phyloP scores from a whole-genome alignment of 2,329 filamentous ascomycete species.

The Talaromyces atroroseus region DNA sequence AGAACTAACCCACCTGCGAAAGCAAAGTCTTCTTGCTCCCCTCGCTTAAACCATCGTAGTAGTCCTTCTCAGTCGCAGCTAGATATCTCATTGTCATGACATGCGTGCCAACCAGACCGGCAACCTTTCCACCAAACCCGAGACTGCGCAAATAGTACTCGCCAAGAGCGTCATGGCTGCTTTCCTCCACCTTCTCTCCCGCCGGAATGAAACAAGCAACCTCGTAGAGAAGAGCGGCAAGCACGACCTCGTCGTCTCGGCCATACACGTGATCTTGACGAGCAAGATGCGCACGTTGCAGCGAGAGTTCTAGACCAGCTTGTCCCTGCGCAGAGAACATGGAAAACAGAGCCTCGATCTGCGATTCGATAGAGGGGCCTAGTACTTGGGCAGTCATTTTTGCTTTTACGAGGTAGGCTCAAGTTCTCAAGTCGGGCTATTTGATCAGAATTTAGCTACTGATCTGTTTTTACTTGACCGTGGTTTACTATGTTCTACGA shows the following conservation, averaged over 20 bases:
- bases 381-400: no score
- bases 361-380: no score
- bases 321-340: no score
- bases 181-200: slow-evolving; percentile 21
- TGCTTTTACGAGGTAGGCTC: no score
- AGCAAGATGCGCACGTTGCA: slow-evolving; percentile 25
- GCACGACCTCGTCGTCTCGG: slow-evolving; percentile 23
- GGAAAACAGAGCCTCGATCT: no score
- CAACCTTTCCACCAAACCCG: slow-evolving; percentile 26
- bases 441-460: no score
- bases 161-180: slow-evolving; percentile 26
- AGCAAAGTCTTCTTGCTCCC: slow-evolving; percentile 25
- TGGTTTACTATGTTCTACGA: no score
- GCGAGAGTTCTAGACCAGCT: slow-evolving; percentile 22
- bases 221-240: slow-evolving; percentile 27
- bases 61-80: slow-evolving; percentile 22
- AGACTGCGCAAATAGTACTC: slow-evolving; percentile 24
- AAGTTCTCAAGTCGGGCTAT: no score
- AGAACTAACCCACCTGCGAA: slow-evolving; percentile 19
- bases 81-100: slow-evolving; percentile 29
- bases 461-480: no score
- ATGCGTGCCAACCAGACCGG: slow-evolving; percentile 25
- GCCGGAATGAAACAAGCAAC: slow-evolving; percentile 28
- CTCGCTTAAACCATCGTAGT: slow-evolving; percentile 25
- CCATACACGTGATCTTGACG: slow-evolving; percentile 17